Evolutionary conservation across 306 rosid species (phyloP).

Genomic region (Sechiopsis laciniata): DNA sequence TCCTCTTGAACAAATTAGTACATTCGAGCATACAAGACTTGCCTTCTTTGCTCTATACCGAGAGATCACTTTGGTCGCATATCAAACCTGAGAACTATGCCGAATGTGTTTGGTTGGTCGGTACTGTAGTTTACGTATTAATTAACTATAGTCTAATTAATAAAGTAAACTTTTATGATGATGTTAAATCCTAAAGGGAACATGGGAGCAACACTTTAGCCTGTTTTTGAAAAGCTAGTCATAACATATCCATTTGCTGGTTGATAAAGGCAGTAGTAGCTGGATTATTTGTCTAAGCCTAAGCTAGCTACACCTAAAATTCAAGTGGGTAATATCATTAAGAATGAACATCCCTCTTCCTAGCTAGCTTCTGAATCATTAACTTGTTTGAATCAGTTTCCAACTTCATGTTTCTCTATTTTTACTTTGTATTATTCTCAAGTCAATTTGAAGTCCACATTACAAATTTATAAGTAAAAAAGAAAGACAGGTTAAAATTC

Average conservation of each 20-base stretch:
- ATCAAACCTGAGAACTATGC: too few species aligned
- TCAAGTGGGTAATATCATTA: slow-evolving; percentile 20
- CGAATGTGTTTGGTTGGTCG: too few species aligned
- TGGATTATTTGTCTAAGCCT: slow-evolving; percentile 5
- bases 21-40: too few species aligned
- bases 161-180: not conserved
- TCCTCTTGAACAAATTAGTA: too few species aligned
- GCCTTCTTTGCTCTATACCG: too few species aligned
- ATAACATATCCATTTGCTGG: not conserved
- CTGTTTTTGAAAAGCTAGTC: not conserved
- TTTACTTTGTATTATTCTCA: not conserved
- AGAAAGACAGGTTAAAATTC: too few species aligned
- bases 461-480: not conserved
- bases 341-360: slow-evolving; percentile 16
- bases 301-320: not conserved
- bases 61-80: too few species aligned
- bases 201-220: not conserved
- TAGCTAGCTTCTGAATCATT: slow-evolving; percentile 11
- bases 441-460: not conserved
- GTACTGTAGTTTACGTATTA: not conserved
- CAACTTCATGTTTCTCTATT: not conserved
- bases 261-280: slow-evolving; percentile 1
- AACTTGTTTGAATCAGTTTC: not conserved
- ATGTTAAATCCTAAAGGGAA: not conserved
- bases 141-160: not conserved